Conservation (phyloP, 148 eudicot species). For the Vaccinium corymbosum region DNA sequence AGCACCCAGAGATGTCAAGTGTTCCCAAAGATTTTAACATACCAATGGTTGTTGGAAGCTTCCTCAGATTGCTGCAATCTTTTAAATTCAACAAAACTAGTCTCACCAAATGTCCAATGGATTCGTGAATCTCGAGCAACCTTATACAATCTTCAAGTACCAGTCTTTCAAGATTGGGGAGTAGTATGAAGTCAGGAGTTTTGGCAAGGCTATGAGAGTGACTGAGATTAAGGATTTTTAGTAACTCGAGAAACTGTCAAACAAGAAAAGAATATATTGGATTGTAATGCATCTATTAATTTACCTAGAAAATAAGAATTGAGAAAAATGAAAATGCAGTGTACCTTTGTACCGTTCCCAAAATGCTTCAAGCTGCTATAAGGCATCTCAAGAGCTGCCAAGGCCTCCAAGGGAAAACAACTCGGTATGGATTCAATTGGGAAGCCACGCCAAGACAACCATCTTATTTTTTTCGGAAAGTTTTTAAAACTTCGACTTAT, state of each 20-base stretch:
- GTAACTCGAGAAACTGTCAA: not conserved
- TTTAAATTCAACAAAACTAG: not conserved
- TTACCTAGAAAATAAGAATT: not conserved
- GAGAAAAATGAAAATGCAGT: not conserved
- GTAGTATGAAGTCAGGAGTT: not conserved
- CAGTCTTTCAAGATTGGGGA: conserved; percentile 11
- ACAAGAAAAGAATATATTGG: not conserved
- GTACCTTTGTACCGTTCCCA: conserved; percentile 1
- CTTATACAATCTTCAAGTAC: not conserved
- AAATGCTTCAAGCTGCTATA: not conserved
- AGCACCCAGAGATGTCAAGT: conserved; percentile 13
- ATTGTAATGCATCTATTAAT: not conserved
- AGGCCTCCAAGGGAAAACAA: not conserved
- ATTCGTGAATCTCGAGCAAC: conserved; percentile 8
- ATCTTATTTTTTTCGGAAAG: not conserved
- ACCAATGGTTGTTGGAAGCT: not conserved
- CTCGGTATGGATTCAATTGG: not conserved
- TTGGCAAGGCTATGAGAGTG: not conserved
- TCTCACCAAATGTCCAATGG: not conserved
- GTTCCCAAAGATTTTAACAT: not conserved
- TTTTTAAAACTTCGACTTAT: not conserved
- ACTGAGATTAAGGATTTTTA: conserved; percentile 16
- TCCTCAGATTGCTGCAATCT: not conserved
- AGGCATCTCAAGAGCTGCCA: conserved; percentile 1
- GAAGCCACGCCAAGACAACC: not conserved